Base-by-base conservation (phyloP, 2,329 filamentous ascomycete species). In the Fusarium sp. region DNA sequence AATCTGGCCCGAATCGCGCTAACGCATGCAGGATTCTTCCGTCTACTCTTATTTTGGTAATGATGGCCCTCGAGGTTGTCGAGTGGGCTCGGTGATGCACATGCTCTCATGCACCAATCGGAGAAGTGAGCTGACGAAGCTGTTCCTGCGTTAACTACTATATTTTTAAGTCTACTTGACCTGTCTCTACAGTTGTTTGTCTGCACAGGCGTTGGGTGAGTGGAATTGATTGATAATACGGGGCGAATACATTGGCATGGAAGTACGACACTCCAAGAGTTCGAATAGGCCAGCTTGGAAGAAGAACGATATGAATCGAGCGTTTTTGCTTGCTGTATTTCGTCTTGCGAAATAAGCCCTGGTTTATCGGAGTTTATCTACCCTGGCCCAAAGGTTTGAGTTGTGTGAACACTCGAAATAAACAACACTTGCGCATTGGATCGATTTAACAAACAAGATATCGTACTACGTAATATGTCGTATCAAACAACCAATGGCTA, bases 41-140 rank as follows among this genome's bases (percentile, higher is more conserved):
- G 3, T 97, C 93, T 38, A 99, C 96, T 3, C 86, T 99, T 41
- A 77, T 97, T 35, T 86, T 98, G 42, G 96, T 99, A 56, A 92
- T 98, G 88, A 88, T 92, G 76, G 96, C 95, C 21, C 85, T 99
- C 49, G 94, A 98, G 79, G 94, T 96, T 4, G 90, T 98, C 8
- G 92, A 97, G 77, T 98, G 95, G 95, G 92, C 94, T 8, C 77
- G 67, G 16, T 74, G 75, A 75, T 63, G 12, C 16, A 8, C 18
- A 18, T 46, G 15, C 18, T 24, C 26, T 10, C 7, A 33, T 46
- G n/a, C 33, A 28, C 26, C 39, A 35, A 42, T 39, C 21, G 16
- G 42, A 54, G 35, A 41, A 57, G 42, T 42, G 42, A 43, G 52
- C 29, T 28, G 43, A 48, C 8, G 31, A 46, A 31, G 13, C 15